These are phyloP conservation scores for Steccherinum ochraceum DNA, from an alignment of 768 basidiomycete species.

Conservation along the genomic window DNA sequence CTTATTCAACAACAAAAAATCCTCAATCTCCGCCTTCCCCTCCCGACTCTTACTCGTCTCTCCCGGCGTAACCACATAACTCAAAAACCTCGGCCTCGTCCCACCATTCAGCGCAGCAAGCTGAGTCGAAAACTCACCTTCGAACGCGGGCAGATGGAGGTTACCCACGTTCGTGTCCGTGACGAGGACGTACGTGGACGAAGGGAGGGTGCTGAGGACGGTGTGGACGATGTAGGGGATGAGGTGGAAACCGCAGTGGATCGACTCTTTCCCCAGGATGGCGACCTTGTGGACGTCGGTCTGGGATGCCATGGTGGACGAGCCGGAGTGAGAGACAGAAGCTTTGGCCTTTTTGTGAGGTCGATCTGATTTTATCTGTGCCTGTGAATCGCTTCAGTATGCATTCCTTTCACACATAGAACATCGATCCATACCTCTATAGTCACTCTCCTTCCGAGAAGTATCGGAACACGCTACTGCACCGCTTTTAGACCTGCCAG, in stretches of 20 bases:
- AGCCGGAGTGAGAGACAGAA: too few species aligned
- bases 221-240: constrained; percentile 78
- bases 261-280: constrained; percentile 79
- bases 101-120: constrained; percentile 21
- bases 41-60: constrained; percentile 89
- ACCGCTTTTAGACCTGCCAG: too few species aligned
- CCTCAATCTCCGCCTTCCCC: constrained; percentile 91
- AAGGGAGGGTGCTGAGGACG: constrained; percentile 60
- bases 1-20: constrained; percentile 80
- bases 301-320: constrained; percentile 19
- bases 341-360: too few species aligned
- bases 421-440: too few species aligned
- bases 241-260: constrained; percentile 93
- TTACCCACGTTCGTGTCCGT: constrained; percentile 89
- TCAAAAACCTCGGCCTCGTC: constrained; percentile 60
- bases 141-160: constrained; percentile 67
- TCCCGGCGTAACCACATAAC: constrained; percentile 78
- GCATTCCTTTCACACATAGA: too few species aligned
- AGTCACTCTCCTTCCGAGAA: too few species aligned
- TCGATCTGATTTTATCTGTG: too few species aligned
- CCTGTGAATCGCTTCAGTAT: too few species aligned
- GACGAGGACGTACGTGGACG: constrained; percentile 85
- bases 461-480: too few species aligned
- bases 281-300: constrained; percentile 71
- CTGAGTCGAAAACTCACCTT: constrained; percentile 52